Conservation (phyloP, 163 green algal species). For the Smithsoniella earleae region DNA sequence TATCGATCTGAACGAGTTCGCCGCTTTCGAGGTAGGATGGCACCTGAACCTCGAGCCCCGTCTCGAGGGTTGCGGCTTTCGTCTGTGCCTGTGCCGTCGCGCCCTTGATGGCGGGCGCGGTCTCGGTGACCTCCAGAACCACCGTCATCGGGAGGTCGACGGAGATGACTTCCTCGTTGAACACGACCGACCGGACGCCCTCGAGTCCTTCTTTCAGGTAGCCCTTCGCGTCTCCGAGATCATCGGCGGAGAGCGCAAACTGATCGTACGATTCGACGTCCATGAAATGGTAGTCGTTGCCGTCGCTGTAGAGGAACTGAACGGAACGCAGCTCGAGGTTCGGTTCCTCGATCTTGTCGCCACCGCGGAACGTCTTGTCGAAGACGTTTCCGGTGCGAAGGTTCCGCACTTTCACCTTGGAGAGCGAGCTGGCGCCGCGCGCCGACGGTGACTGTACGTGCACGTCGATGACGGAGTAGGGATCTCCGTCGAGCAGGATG, state of each 20-base stretch:
- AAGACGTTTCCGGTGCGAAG: slow-evolving; percentile 59
- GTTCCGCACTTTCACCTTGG: slow-evolving; percentile 97
- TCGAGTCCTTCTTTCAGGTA: slow-evolving; percentile 89
- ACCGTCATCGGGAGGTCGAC: slow-evolving; percentile 81
- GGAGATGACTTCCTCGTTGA: slow-evolving; percentile 75
- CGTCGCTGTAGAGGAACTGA: slow-evolving; percentile 25
- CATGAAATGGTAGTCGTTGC: slow-evolving; percentile 90
- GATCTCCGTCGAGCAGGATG: too few relatives aligned
- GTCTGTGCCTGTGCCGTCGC: slow-evolving; percentile 73
- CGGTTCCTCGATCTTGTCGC: too few relatives aligned
- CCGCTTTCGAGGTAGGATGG: slow-evolving; percentile 81
- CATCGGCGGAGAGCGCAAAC: slow-evolving; percentile 66
- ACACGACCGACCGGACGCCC: too few relatives aligned
- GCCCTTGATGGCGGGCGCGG: slow-evolving; percentile 82
- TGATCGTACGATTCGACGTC: slow-evolving; percentile 93
- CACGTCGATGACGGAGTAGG: too few relatives aligned
- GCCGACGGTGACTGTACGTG: too few relatives aligned
- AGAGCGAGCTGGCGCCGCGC: too few relatives aligned
- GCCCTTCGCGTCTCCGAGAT: slow-evolving; percentile 69
- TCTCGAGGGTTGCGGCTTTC: slow-evolving; percentile 88
- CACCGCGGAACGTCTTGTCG: slow-evolving; percentile 90
- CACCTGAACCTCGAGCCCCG: slow-evolving; percentile 74
- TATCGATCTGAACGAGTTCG: slow-evolving; percentile 86
- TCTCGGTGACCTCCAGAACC: slow-evolving; percentile 69
- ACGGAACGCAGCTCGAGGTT: too few relatives aligned